Base-by-base conservation (phyloP, 2,329 filamentous ascomycete genomes). In the Aspergillus aculeatus region DNA sequence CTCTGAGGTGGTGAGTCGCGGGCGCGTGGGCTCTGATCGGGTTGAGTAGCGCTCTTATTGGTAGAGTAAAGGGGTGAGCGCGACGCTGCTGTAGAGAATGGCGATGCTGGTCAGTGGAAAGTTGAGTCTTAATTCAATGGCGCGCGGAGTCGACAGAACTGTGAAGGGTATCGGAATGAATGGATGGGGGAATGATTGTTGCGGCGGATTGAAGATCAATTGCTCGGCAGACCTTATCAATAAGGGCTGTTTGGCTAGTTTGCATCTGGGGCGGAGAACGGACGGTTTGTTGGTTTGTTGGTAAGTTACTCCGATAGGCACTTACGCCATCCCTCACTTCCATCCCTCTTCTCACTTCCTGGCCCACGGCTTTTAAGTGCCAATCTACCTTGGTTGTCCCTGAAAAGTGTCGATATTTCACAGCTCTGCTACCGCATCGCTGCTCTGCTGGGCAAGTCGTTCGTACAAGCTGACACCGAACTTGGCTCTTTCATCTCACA, bases 221-320 rank as follows among this genome's bases (percentile, higher is more conserved):
- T 12, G 32, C 32, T 35, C 51, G 58, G 21, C 21, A 48, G 59
- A 62, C 60, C 66, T 71, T 69, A 69, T 69, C 66, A 56, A 47
- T 54, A n/a, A 50, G 6, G 10, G 41, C 2, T 67, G 71, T 75
- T 76, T 76, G 73, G 52, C 12, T 49, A 62, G 74, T 76, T 76
- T 76, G 74, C 74, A 74, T 62, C 23, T 10, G 41, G 41, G 38
- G 38, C 38, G 38, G 38, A 44, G 38, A 41, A 41, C 38, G 11
- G 21, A 51, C 2, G 14, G 48, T 2, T 67, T 70, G 75, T 76
- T 76, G 73, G 54, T 14, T 50, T 62, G 74, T 76, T 76, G 76
- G 74, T 29, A 72, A 73, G 62, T 19, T 10, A 32, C 29, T 50
- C 51, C 57, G 32, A 61, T 58, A 44, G 49, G 49, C 53, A 52